Conservation (phyloP, 2,329 filamentous ascomycete genomes). For the Cordyceps fumosorosea region DNA sequence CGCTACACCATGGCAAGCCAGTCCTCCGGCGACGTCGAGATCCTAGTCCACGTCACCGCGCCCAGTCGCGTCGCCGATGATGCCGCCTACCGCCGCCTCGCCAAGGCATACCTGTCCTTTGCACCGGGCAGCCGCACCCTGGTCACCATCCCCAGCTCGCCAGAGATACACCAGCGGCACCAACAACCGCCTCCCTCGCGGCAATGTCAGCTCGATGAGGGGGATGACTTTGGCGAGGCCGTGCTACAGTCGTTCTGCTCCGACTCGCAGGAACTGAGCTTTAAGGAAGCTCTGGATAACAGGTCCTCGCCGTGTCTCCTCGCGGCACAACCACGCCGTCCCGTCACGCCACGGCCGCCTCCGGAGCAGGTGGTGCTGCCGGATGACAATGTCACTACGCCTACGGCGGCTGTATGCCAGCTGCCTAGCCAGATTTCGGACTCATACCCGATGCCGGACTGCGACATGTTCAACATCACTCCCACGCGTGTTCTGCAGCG, state of each 20-base stretch:
- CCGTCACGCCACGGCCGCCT: background rate
- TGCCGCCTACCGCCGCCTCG: slow-evolving; percentile 41
- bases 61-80: slow-evolving; percentile 44
- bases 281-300: slow-evolving; percentile 39
- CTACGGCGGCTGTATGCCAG: slow-evolving; percentile 33
- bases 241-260: slow-evolving; percentile 21
- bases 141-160: background rate
- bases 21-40: slow-evolving; percentile 35
- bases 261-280: slow-evolving; percentile 37
- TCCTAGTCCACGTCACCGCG: slow-evolving; percentile 50
- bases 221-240: background rate
- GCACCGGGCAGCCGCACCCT: slow-evolving; percentile 22
- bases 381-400: slow-evolving; percentile 8
- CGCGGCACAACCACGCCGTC: background rate
- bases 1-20: slow-evolving; percentile 21
- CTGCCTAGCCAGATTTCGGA: slow-evolving; percentile 47
- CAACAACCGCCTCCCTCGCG: slow-evolving; percentile 3
- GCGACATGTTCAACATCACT: slow-evolving; percentile 27
- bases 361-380: background rate
- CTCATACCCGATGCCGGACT: slow-evolving; percentile 40
- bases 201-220: background rate
- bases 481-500: slow-evolving; percentile 45
- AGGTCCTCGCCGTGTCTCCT: slow-evolving; percentile 27
- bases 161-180: background rate
- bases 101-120: slow-evolving; percentile 46